Base-by-base conservation (phyloP, 805 yeast species). In the Vanderwaltozyma tropicalis region DNA sequence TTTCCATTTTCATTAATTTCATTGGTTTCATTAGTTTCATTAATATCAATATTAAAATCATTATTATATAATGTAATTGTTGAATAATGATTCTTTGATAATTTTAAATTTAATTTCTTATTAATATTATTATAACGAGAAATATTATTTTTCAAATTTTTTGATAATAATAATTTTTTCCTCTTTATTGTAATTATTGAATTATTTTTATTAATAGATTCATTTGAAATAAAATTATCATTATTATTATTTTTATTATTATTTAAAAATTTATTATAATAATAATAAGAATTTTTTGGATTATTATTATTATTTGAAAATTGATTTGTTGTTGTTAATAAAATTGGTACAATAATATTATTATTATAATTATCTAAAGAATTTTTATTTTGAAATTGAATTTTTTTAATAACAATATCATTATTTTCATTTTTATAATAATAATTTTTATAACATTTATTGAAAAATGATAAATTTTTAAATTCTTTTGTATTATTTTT, bases 141-240 rank as follows among this genome's bases (percentile, higher is more conserved):
- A 10, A 29, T 13, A 15, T 35, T 35, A 35, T 25, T 35, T 19
- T 30, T 35, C 16, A 35, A 30, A 30, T 25, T 30, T 25, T 21
- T n/a, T 10, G 38, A 35, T 30, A 35, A 35, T 19, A 35, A 35
- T n/a, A 29, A 30, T 25, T 35, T 35, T 30, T 19, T 32, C 14
- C 38, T 35, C 18, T 28, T 35, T 17, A 22, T 35, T 9, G 25
- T n/a, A 10, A 24, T 25, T 4, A 20, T 20, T 20, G 12, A 35
- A 8, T 20, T 34, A 20, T 11, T 14, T 25, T 17, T 24, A 19
- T 22, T 22, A 8, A 11, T 28, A 9, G 17, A 7, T 10, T 14
- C 18, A 6, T 28, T 17, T 10, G 17, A 6, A n/a, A 28, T 9
- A 28, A 16, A 13, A 16, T 16, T 16, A 28, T 28, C 7, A 16